Percentiles rank a stretch among this genome's conserved stretches.
Evolutionary conservation across 139 green algal genomes (phyloP).

Genomic region (Coelastrella sp.): DNA sequence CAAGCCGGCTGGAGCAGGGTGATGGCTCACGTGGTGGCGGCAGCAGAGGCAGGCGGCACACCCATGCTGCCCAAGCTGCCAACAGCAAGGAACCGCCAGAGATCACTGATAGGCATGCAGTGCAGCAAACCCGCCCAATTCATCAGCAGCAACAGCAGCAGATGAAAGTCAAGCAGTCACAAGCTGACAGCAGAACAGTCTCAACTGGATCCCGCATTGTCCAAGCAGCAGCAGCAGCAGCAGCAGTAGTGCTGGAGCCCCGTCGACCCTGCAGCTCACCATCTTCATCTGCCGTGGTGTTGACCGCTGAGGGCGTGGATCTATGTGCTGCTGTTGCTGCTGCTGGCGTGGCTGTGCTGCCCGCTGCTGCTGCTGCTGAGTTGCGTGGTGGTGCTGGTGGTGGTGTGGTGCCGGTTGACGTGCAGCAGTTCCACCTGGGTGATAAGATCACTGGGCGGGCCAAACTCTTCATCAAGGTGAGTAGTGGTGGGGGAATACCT

Average conservation of each 20-base stretch:
- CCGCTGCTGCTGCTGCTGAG: not conserved
- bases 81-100: not conserved
- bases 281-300: too few relatives aligned
- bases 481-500: too few relatives aligned
- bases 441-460: not conserved
- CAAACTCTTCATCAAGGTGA: slow-evolving; percentile 26
- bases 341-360: not conserved
- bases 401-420: not conserved
- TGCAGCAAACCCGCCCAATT: too few relatives aligned
- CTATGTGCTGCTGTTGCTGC: not conserved
- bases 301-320: not conserved
- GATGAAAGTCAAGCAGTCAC: too few relatives aligned
- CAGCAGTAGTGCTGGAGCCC: not conserved
- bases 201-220: too few relatives aligned
- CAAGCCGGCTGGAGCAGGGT: not conserved
- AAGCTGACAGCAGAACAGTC: too few relatives aligned
- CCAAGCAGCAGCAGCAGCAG: not conserved
- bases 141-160: not conserved
- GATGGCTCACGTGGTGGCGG: not conserved
- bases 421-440: not conserved
- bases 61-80: not conserved
- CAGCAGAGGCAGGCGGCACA: not conserved
- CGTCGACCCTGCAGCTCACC: not conserved
- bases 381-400: not conserved
- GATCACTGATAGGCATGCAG: too few relatives aligned